A percentile compares a stretch with the other conserved stretches of the same genome.
Conservation (phyloP, 2,329 filamentous ascomycete species). For the Claviceps monticola region DNA sequence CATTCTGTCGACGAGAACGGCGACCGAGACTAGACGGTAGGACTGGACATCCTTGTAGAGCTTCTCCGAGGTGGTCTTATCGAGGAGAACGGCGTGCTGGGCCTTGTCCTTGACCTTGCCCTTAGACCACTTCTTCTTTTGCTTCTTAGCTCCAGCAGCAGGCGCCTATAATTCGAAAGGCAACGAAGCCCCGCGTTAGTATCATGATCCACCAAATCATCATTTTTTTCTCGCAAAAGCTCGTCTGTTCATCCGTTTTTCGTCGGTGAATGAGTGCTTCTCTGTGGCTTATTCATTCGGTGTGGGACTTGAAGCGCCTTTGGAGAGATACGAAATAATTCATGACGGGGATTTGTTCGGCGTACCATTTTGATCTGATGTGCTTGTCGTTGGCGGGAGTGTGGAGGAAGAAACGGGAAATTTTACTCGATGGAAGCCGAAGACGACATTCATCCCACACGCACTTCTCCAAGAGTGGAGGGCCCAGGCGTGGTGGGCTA, state of each 20-base stretch:
- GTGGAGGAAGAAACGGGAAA: conserved; percentile 21
- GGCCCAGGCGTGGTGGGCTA: conserved; percentile 4
- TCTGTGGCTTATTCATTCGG: not conserved
- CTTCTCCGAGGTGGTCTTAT: conserved; percentile 95
- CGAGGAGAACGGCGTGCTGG: conserved; percentile 96
- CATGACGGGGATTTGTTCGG: conserved; percentile 5
- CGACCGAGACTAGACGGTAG: conserved; percentile 97
- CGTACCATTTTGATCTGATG: conserved; percentile 31
- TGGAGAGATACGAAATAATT: not conserved
- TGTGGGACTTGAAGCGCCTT: not conserved
- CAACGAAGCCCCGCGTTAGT: conserved; percentile 2
- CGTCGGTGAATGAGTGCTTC: not conserved
- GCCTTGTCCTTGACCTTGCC: conserved; percentile 99
- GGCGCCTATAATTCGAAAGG: conserved; percentile 20
- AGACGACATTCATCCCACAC: conserved; percentile 11
- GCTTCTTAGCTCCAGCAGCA: conserved; percentile 35
- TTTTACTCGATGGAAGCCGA: conserved; percentile 15
- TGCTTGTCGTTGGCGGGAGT: conserved; percentile 25
- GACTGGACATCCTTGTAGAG: conserved; percentile 99
- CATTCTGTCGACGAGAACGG: conserved; percentile 95
- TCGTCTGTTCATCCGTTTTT: not conserved
- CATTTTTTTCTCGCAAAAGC: not conserved
- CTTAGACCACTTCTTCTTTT: conserved; percentile 40
- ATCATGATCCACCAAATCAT: conserved; percentile 13
- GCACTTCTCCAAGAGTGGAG: not conserved